Percentiles rank a stretch among this genome's conserved stretches.
Evolutionary conservation across 208 protist species (phyloP).

Genomic region (Endotrypanum monterogeii): DNA sequence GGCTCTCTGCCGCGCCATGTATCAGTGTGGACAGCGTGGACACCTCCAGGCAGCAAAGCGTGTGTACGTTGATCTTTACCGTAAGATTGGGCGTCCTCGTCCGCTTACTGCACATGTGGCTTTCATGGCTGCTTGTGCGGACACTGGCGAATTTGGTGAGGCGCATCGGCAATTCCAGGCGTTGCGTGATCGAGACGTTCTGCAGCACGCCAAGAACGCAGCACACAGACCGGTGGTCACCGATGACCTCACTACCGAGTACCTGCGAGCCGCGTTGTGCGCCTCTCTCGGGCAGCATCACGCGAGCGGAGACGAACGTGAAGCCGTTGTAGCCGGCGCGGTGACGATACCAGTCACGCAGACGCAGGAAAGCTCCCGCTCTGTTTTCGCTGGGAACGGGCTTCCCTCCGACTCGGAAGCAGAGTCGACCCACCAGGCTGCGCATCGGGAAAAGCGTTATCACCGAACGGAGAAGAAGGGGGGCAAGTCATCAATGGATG

Average conservation of each 20-base stretch:
- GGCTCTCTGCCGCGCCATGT: constrained; percentile 58
- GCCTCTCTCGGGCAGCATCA: constrained; percentile 17
- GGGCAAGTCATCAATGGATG: neutral
- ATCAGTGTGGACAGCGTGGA: constrained; percentile 47
- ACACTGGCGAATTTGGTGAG: constrained; percentile 47
- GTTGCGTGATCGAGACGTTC: constrained; percentile 40
- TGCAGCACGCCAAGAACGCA: constrained; percentile 22
- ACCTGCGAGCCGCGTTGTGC: constrained; percentile 57
- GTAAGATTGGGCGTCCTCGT: constrained; percentile 40
- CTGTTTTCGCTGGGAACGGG: neutral
- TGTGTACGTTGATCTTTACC: constrained; percentile 58
- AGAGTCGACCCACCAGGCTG: neutral
- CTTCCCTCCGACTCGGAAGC: neutral
- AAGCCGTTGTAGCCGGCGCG: neutral
- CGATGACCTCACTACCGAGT: constrained; percentile 63
- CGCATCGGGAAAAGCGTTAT: neutral
- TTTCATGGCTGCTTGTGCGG: constrained; percentile 67
- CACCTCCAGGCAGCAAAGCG: constrained; percentile 38
- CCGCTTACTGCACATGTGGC: constrained; percentile 51
- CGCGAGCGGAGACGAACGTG: neutral
- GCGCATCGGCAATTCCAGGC: constrained; percentile 43
- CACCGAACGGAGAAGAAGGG: neutral
- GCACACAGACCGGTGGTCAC: constrained; percentile 50
- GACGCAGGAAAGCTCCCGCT: neutral
- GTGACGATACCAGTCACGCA: neutral